Evolutionary conservation across 371 early-diverging fungal genomes (phyloP).

Genomic region (Mortierella sp.): DNA sequence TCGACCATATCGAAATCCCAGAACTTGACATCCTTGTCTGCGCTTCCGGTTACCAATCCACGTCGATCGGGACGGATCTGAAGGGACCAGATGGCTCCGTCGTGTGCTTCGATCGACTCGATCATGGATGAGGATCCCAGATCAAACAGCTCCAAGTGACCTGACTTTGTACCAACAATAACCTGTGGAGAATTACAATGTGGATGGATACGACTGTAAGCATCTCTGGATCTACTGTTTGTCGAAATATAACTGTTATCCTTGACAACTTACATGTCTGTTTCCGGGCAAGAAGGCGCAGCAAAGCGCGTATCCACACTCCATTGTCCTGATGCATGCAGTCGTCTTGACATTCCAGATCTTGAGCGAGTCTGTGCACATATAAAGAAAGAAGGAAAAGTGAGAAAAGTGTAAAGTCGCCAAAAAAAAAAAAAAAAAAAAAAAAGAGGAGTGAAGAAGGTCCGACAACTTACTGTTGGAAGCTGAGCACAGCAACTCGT

Average conservation of each 20-base stretch:
- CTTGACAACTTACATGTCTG: conserved; percentile 74
- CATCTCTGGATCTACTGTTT: too few relatives aligned
- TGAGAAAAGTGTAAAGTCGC: neutral
- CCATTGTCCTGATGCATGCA: conserved; percentile 87
- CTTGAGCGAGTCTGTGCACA: conserved; percentile 77
- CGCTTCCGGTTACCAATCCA: conserved; percentile 92
- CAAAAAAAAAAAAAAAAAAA: too few relatives aligned
- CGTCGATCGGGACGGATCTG: conserved; percentile 89
- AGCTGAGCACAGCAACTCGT: conserved; percentile 86
- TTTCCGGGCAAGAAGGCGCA: conserved; percentile 93
- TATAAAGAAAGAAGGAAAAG: too few relatives aligned
- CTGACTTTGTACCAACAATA: conserved; percentile 92
- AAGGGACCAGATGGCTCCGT: conserved; percentile 88
- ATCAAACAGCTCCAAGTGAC: conserved; percentile 90
- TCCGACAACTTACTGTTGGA: conserved; percentile 68
- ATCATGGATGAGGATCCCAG: conserved; percentile 82
- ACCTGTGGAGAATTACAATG: too few relatives aligned
- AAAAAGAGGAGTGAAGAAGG: neutral
- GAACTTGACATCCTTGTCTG: conserved; percentile 96
- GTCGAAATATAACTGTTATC: too few relatives aligned
- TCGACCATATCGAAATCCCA: conserved; percentile 88
- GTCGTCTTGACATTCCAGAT: conserved; percentile 90
- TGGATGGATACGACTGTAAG: too few relatives aligned
- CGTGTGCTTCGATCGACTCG: conserved; percentile 90
- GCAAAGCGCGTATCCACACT: conserved; percentile 88